Evolutionary conservation across 805 yeast genomes (phyloP), one percentile per base, ranked within the genome.

Genomic region (Vanderwaltozyma tropicalis): DNA sequence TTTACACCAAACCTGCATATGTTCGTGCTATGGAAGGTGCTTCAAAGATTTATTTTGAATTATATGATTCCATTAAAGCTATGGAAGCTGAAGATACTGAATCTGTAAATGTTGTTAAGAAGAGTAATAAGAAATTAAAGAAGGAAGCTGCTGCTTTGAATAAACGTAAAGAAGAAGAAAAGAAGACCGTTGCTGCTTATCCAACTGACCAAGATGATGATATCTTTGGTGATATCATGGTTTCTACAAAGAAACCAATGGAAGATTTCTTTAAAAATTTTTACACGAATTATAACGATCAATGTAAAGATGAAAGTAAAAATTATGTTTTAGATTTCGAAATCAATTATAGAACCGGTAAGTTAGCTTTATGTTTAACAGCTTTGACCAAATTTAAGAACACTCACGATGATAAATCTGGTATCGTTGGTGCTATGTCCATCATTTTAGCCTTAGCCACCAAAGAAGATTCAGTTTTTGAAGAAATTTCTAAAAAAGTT

Each of bases 11-110:
- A 25, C 86, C 94, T 3, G 71, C 81, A 37, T 85, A 74, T 52
- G 66, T 72, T n/a, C 72, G 92, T 38, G 83, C 83, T 1, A 67
- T 80, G 41, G 59, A 63, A 32, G 94, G 92, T 1, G 72, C 86
- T 26, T 61, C 78, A 20, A 61, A 67, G 15, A 57, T 83, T 27
- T 74, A 78, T 47, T 62, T 80, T 35, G 71, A 68, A 12, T 29
- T 55, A 7, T 32, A 48, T 28, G 57, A 54, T 35, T 1, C 35
- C 45, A 10, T 4, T 40, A 24, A 38, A 42, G n/a, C n/a, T n/a
- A n/a, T n/a, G n/a, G 39, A 5, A 4, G 24, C 29, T 21, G 41
- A 38, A 18, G 39, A 41, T 12, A 48, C 41, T 6, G 45, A 39
- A 15, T 41, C 41, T 7, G 44, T 32, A 11, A 40, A 41, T 4